Evolutionary conservation across 2,329 filamentous ascomycete species (phyloP), one percentile per base, ranked within the genome.

Genomic region (Diplodia seriata): DNA sequence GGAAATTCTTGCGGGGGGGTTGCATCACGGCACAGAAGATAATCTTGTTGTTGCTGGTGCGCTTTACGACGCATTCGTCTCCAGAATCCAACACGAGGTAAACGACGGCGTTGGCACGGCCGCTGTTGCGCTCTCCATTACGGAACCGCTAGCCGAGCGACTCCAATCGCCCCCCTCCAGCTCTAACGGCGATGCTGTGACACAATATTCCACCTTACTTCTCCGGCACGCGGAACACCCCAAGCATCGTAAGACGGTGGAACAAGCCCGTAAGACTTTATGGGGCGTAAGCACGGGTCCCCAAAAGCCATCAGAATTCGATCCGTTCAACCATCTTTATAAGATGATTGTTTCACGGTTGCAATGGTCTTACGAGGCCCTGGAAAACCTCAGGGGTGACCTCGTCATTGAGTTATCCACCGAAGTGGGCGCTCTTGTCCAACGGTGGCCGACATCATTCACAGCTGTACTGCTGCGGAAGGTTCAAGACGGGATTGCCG

Each of bases 251-350:
- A 68, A 38, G 26, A 29, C 18, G 14, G 36, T 93, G 4, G 90
- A 93, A 68, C 84, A 86, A 64, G 89, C 87, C 65, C 84, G 87
- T 61, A 86, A 86, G 61, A 84, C 84, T n/a, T 80, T 94, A 0
- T 93, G 90, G 90, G 88, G 88, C 3, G 85, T 84, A 1, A 77
- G 76, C 49, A 69, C 79, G 7, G 75, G 76, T 26, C 68, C 74
- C 9, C 75, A 74, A 64, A 77, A 79, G 61, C 74, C 74, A 20
- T 51, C 73, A 4, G 75, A 78, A 14, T 80, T 83, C 64, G 80
- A 93, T 72, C 87, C 90, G 0, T 91, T 90, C 70, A 85, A 89
- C 65, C 82, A 87, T 65, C 78, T 96, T 0, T 91, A 93, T 73
- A 84, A 83, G 53, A 83, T 90, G 15, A 79, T 87, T 54, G 83